These are phyloP conservation scores for Exophiala viscosa DNA, from an alignment of 2,329 filamentous ascomycete species.

Conservation along the genomic window DNA sequence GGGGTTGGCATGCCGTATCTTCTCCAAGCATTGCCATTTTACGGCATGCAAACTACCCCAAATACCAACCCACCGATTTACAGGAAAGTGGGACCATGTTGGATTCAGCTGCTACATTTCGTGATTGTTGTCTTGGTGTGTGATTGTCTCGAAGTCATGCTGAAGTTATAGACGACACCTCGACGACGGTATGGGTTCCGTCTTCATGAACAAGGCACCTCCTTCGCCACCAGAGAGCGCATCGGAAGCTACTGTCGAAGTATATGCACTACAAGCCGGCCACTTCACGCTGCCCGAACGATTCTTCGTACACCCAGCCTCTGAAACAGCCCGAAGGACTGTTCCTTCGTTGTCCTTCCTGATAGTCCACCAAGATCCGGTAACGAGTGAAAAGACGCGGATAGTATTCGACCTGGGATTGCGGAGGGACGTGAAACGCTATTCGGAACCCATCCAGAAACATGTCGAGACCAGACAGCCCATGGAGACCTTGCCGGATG, in stretches of 20 bases:
- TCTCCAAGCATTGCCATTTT: background rate
- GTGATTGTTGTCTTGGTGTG: background rate
- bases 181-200: conserved; percentile 18
- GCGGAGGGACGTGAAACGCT: conserved; percentile 26
- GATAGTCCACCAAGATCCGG: conserved; percentile 27
- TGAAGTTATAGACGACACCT: background rate
- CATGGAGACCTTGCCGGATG: conserved; percentile 28
- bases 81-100: conserved; percentile 15
- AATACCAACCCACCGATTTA: background rate
- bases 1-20: conserved; percentile 5
- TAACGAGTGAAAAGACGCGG: conserved; percentile 21
- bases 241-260: conserved; percentile 29
- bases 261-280: conserved; percentile 38
- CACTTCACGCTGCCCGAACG: conserved; percentile 30
- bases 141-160: conserved; percentile 3
- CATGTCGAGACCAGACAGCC: conserved; percentile 31
- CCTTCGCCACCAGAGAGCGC: conserved; percentile 22
- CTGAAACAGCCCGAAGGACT: conserved; percentile 24
- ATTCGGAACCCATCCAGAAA: conserved; percentile 27
- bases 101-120: conserved; percentile 3
- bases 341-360: conserved; percentile 34
- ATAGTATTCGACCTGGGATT: conserved; percentile 34
- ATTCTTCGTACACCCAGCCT: conserved; percentile 30
- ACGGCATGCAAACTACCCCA: background rate
- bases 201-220: conserved; percentile 17